Conservation (phyloP, 257 asterid species). For the Datura wrightii region DNA sequence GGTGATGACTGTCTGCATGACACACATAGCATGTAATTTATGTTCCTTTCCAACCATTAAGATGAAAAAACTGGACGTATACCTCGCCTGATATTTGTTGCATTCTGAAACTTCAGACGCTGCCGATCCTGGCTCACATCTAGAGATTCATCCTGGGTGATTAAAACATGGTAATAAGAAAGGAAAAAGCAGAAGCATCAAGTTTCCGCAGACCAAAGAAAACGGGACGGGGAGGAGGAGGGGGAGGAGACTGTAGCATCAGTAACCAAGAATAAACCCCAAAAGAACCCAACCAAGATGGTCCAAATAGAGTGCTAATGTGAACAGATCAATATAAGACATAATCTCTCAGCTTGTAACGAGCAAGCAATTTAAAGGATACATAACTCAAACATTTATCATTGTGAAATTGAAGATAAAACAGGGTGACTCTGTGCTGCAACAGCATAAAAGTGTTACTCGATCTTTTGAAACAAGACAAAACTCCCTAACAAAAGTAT, state of each 20-base stretch:
- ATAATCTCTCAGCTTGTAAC: neutral
- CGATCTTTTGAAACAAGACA: neutral
- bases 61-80: constrained; percentile 8
- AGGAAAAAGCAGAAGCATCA: neutral
- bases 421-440: neutral
- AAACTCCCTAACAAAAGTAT: neutral
- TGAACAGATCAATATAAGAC: neutral
- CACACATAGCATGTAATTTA: constrained; percentile 5
- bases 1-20: constrained; percentile 51
- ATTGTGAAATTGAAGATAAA: neutral
- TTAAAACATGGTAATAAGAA: constrained; percentile 26
- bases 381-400: neutral
- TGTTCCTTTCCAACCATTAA: neutral
- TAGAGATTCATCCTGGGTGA: constrained; percentile 60
- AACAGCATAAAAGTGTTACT: neutral
- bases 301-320: neutral
- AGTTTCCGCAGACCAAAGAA: neutral
- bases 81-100: constrained; percentile 31
- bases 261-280: neutral
- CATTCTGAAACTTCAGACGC: constrained; percentile 53
- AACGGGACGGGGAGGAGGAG: neutral
- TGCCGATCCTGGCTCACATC: constrained; percentile 56
- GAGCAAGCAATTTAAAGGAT: neutral
- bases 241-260: neutral
- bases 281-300: constrained; percentile 1